Evolutionary conservation across 345 rosid genomes (phyloP).

Genomic region (Corchorus olitorius): DNA sequence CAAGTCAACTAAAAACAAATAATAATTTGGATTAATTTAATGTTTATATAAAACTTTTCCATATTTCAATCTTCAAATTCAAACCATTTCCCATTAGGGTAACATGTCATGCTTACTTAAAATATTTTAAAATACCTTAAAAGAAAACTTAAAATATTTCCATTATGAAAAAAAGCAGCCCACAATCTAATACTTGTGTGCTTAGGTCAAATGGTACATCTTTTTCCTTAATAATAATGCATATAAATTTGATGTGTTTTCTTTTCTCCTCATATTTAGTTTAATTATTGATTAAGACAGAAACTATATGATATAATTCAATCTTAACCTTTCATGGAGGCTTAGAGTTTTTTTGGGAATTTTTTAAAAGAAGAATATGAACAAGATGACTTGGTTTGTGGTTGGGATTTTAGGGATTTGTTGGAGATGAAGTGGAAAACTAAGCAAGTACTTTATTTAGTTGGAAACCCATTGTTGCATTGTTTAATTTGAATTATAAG

Average conservation of each 20-base stretch:
- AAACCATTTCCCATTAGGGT: not conserved
- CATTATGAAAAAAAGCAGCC: not conserved
- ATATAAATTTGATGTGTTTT: not conserved
- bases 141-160: not conserved
- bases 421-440: conserved; percentile 16
- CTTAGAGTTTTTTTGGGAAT: conserved; percentile 22
- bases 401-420: not conserved
- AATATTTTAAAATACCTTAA: not conserved
- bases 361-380: conserved; percentile 19
- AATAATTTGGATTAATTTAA: not conserved
- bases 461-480: not conserved
- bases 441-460: too few species aligned
- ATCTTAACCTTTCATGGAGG: conserved; percentile 37
- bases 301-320: conserved; percentile 17
- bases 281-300: conserved; percentile 17
- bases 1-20: conserved; percentile 19
- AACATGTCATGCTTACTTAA: not conserved
- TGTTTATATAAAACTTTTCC: not conserved
- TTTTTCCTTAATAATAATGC: not conserved
- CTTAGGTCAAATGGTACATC: conserved; percentile 12
- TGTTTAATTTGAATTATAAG: not conserved
- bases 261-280: conserved; percentile 1
- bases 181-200: conserved; percentile 9
- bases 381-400: conserved; percentile 20
- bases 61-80: not conserved